Evolutionary conservation across 176 grass and related monocot species (phyloP).

Genomic region (Melocanna baccifera): DNA sequence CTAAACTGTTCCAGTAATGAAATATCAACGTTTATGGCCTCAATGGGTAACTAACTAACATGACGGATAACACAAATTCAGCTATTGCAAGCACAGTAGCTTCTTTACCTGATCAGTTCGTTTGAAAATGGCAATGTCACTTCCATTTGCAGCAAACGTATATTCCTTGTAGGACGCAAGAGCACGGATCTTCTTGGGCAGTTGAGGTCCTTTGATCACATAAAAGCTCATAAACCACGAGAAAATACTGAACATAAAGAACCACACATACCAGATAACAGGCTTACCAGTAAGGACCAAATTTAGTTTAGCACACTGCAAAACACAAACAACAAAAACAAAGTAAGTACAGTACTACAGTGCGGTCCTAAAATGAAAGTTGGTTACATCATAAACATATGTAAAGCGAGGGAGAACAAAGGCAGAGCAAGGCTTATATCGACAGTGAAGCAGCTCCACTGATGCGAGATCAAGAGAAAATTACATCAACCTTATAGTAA

Average conservation of each 20-base stretch:
- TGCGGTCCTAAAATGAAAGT: too few relatives aligned
- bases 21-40: too few relatives aligned
- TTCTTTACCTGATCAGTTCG: slow-evolving; percentile 64
- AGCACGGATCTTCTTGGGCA: slow-evolving; percentile 91
- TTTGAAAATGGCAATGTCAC: slow-evolving; percentile 75
- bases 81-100: background rate
- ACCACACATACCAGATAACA: background rate
- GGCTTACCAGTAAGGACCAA: slow-evolving; percentile 80
- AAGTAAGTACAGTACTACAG: background rate
- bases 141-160: slow-evolving; percentile 86
- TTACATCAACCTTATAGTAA: background rate
- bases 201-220: slow-evolving; percentile 68
- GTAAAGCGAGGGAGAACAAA: background rate
- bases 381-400: background rate
- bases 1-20: background rate
- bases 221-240: background rate
- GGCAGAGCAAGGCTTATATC: background rate
- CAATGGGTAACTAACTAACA: background rate
- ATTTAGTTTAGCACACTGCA: slow-evolving; percentile 95
- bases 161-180: slow-evolving; percentile 87
- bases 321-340: slow-evolving; percentile 18
- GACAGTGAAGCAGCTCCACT: background rate
- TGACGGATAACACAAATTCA: background rate
- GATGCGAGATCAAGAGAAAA: background rate
- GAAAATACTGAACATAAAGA: background rate